phyloP scores from a whole-genome alignment of 2,329 filamentous ascomycete species.

The Sphaerulina populicola region DNA sequence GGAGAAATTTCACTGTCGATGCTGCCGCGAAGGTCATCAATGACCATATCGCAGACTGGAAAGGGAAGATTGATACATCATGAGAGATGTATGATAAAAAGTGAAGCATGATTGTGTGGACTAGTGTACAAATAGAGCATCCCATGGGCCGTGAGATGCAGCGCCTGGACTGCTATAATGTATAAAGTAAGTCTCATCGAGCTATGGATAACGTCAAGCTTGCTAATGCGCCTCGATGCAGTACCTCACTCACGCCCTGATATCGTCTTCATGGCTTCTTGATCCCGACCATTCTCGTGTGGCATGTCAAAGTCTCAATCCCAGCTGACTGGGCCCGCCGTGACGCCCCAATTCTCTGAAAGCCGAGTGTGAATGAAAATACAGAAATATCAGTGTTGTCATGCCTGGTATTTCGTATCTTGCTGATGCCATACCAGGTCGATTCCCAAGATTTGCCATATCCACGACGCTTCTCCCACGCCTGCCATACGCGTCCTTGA shows the following conservation, averaged over 20 bases:
- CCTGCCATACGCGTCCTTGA: too few relatives aligned
- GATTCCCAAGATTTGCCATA: too few relatives aligned
- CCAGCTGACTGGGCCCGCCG: too few relatives aligned
- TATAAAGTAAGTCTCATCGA: not conserved
- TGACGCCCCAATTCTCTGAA: too few relatives aligned
- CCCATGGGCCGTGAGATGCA: not conserved
- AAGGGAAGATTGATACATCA: constrained; percentile 46
- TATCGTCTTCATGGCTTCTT: not conserved
- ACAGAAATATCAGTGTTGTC: too few relatives aligned
- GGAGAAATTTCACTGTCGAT: constrained; percentile 84
- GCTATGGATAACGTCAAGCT: not conserved
- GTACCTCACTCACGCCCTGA: not conserved
- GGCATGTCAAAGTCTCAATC: too few relatives aligned
- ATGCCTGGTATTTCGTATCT: too few relatives aligned
- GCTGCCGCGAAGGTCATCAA: constrained; percentile 75
- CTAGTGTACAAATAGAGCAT: constrained; percentile 5
- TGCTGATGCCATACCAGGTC: too few relatives aligned
- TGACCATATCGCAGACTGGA: constrained; percentile 76
- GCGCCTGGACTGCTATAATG: not conserved
- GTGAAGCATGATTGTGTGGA: not conserved
- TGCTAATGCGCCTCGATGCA: not conserved
- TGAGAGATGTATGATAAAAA: not conserved
- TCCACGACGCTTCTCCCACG: too few relatives aligned
- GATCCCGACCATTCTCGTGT: not conserved
- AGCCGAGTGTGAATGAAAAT: too few relatives aligned